These are phyloP conservation scores for Anisodus tanguticus DNA, from an alignment of 257 asterid species.

Conservation along the genomic window DNA sequence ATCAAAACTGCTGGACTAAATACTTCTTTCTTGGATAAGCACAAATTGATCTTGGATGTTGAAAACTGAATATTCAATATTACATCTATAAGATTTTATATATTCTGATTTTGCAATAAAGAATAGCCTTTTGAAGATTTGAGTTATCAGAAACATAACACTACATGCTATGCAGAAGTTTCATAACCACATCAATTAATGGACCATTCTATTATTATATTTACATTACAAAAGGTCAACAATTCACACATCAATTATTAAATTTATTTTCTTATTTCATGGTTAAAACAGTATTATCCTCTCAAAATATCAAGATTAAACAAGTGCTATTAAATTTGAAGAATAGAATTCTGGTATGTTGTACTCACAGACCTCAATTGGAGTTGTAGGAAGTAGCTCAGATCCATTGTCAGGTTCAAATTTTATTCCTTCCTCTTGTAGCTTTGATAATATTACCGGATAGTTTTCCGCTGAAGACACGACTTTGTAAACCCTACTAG, in stretches of 20 bases:
- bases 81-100: neutral
- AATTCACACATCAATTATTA: constrained; percentile 10
- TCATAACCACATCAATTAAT: constrained; percentile 15
- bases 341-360: constrained; percentile 25
- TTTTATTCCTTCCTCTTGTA: constrained; percentile 75
- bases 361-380: constrained; percentile 62
- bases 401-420: constrained; percentile 82
- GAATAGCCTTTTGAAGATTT: neutral
- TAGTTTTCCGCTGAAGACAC: constrained; percentile 76
- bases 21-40: neutral
- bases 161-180: neutral
- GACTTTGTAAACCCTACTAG: constrained; percentile 61
- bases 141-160: neutral
- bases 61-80: neutral
- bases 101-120: neutral
- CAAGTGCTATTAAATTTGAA: neutral
- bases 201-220: neutral
- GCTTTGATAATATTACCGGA: constrained; percentile 59
- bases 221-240: constrained; percentile 22
- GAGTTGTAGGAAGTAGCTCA: constrained; percentile 72
- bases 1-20: neutral
- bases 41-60: neutral
- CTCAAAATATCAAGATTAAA: neutral
- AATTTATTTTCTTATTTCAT: neutral
- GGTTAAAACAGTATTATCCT: neutral